These are phyloP conservation scores for Zygoascus ofunaensis DNA, from an alignment of 805 yeast genomes.

Conservation along the genomic window DNA sequence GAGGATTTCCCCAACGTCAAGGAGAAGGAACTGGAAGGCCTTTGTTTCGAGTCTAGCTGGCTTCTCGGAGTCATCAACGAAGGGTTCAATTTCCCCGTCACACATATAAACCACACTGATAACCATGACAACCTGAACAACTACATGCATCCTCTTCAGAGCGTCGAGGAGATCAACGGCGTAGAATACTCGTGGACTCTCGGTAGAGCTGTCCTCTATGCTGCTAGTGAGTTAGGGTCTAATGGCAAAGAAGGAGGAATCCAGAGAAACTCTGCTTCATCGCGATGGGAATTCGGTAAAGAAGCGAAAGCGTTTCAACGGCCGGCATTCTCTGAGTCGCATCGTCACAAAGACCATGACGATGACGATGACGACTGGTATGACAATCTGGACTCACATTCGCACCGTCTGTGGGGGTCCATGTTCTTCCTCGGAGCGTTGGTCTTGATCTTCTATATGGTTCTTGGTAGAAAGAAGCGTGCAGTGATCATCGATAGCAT, in stretches of 20 bases:
- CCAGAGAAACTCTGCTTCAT: slow-evolving; percentile 12
- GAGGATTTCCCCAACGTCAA: slow-evolving; percentile 53
- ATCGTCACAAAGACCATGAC: slow-evolving; percentile 16
- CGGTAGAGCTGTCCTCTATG: slow-evolving; percentile 77
- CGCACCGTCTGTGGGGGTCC: slow-evolving; percentile 33
- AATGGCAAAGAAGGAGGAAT: slow-evolving; percentile 13
- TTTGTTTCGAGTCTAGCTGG: slow-evolving; percentile 96
- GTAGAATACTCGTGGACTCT: slow-evolving; percentile 91
- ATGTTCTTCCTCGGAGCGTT: slow-evolving; percentile 28
- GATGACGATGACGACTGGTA: slow-evolving; percentile 21
- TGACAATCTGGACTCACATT: slow-evolving; percentile 13
- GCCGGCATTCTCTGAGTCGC: slow-evolving; percentile 13
- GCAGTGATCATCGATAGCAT: slow-evolving; percentile 16
- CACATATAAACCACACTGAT: slow-evolving; percentile 8
- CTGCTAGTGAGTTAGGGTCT: slow-evolving; percentile 47
- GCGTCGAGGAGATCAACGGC: slow-evolving; percentile 72
- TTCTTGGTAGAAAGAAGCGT: slow-evolving; percentile 29
- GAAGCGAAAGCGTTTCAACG: slow-evolving; percentile 8
- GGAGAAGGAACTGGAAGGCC: slow-evolving; percentile 46
- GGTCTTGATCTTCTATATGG: slow-evolving; percentile 25
- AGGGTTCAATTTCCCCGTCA: slow-evolving; percentile 73
- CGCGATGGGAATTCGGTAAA: slow-evolving; percentile 15
- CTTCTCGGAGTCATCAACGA: slow-evolving; percentile 80
- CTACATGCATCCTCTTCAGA: slow-evolving; percentile 56
- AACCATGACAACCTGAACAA: slow-evolving; percentile 5